Base-by-base conservation (phyloP, 2,329 filamentous ascomycete genomes). In the Epichloe amarillans region DNA sequence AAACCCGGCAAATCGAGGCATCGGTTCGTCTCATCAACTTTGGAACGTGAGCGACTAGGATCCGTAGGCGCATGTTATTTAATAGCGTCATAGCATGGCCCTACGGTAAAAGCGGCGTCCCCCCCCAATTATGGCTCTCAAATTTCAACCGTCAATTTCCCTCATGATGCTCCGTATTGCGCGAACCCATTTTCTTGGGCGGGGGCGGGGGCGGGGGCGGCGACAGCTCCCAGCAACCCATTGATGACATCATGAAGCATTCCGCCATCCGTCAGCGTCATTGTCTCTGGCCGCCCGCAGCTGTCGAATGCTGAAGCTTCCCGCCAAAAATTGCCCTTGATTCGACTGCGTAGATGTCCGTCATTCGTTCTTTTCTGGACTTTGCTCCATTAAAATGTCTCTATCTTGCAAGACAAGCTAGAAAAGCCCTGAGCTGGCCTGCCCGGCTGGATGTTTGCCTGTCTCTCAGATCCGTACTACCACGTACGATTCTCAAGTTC, bases 221-320 rank as follows among this genome's bases (percentile, higher is more conserved):
- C 23, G 23, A 26, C 23, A 26, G 23, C 23, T 26, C 23, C 23
- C 23, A 26, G 6, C 23, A 26, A 26, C 7, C 7, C 7, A 21
- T 47, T 46, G 26, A 66, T 67, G 65, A 67, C 65, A 67, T 67
- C 65, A 67, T 62, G 52, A 51, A 56, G 57, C 61, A 62, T 62
- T 59, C 59, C 62, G 53, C 58, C 56, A 57, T 56, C 56, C 57
- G 35, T 21, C 19, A n/a, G 19, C 47, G 35, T 45, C 41, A 38
- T 38, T 41, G 14, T 33, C 42, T 21, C 15, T 19, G 30, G 11
- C 15, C 35, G 15, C n/a, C 47, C 33, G 23, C 38, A 26, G 17
- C 50, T 14, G 4, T 23, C 49, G 42, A 10, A 6, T 15, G 19
- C 26, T 21, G 10, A 45, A 43, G 47, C 46, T 46, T 26, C n/a